These are phyloP conservation scores for Mallotus nudiflorus DNA, from an alignment of 345 rosid genomes.

Conservation along the genomic window DNA sequence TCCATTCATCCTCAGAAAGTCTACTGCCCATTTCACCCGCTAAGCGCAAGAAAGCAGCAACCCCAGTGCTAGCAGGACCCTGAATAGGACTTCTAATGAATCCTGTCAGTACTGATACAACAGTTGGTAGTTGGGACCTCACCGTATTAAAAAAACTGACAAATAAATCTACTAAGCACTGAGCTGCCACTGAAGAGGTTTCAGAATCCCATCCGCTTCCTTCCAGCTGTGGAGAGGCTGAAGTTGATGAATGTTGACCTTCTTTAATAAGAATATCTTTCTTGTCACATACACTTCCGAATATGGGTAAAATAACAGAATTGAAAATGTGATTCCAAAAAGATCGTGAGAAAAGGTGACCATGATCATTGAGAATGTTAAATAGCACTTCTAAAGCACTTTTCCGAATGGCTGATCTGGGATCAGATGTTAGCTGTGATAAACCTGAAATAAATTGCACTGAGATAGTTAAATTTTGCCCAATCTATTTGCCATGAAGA, in stretches of 20 bases:
- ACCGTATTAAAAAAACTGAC: constrained; percentile 53
- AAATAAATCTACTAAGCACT: constrained; percentile 76
- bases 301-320: constrained; percentile 67
- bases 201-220: constrained; percentile 76
- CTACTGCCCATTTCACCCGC: constrained; percentile 57
- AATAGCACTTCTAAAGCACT: constrained; percentile 92
- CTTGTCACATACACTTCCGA: constrained; percentile 44
- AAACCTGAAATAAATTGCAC: constrained; percentile 65
- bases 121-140: constrained; percentile 62
- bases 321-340: constrained; percentile 67
- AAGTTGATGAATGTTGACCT: constrained; percentile 41
- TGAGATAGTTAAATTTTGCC: background rate
- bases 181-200: constrained; percentile 65
- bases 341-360: constrained; percentile 77
- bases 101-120: constrained; percentile 65
- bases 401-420: constrained; percentile 78
- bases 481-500: background rate
- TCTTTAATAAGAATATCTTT: constrained; percentile 42
- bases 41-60: constrained; percentile 60
- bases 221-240: constrained; percentile 43
- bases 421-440: constrained; percentile 77
- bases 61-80: constrained; percentile 80
- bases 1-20: constrained; percentile 77
- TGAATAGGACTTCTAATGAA: constrained; percentile 70
- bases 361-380: constrained; percentile 93